These are phyloP conservation scores for Acanthamoeba rhysodes DNA, from an alignment of 208 protist genomes.

Conservation along the genomic window DNA sequence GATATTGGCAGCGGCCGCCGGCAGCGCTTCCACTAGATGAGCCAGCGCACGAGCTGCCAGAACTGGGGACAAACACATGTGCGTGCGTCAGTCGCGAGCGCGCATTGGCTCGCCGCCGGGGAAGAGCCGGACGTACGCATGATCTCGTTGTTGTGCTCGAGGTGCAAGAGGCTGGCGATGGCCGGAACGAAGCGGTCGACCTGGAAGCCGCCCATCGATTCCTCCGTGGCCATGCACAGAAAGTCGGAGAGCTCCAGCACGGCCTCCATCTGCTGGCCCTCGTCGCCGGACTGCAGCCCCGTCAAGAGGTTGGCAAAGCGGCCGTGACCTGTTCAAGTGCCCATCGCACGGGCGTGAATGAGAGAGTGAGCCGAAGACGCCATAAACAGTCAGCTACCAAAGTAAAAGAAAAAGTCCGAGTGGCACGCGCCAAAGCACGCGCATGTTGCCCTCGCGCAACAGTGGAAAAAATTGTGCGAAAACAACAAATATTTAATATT, in stretches of 20 bases:
- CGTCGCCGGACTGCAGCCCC: slow-evolving; percentile 34
- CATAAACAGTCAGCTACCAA: no score
- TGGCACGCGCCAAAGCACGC: no score
- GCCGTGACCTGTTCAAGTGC: no score
- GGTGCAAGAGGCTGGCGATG: slow-evolving; percentile 13
- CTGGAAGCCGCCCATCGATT: slow-evolving; percentile 60
- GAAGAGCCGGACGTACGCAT: neutral
- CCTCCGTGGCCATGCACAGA: slow-evolving; percentile 65
- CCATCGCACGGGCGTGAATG: no score
- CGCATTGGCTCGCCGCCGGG: no score
- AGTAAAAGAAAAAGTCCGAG: no score
- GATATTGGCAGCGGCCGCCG: slow-evolving; percentile 76
- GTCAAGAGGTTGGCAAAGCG: slow-evolving; percentile 27
- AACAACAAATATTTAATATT: neutral
- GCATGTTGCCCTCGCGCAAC: no score
- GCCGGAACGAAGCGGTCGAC: slow-evolving; percentile 40
- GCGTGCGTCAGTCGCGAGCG: no score
- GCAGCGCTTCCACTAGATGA: slow-evolving; percentile 84
- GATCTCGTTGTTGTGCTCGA: slow-evolving; percentile 66
- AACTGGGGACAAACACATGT: neutral
- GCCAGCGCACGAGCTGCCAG: slow-evolving; percentile 83
- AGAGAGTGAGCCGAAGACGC: no score
- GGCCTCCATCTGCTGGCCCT: slow-evolving; percentile 57
- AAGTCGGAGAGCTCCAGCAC: slow-evolving; percentile 60
- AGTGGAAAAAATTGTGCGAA: no score